Evolutionary conservation across 1,284 basidiomycete genomes (phyloP).

Genomic region (Clitocybe nebularis): DNA sequence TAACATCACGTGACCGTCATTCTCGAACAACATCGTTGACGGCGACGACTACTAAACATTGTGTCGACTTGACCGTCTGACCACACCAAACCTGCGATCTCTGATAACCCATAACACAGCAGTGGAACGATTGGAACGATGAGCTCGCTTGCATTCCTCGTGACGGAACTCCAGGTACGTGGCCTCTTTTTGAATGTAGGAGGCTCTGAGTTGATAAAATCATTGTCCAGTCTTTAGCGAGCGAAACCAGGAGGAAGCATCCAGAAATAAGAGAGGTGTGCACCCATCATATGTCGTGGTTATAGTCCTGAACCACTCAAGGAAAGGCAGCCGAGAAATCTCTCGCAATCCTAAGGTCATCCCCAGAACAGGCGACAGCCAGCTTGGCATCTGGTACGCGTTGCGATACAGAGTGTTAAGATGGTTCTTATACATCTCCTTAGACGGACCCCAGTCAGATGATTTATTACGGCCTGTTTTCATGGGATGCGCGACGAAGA

Average conservation of each 20-base stretch:
- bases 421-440: conserved; percentile 5
- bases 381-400: conserved; percentile 60
- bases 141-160: conserved; percentile 31
- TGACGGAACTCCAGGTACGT: conserved; percentile 31
- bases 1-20: too few relatives aligned
- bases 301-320: conserved; percentile 8
- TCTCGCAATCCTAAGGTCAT: conserved; percentile 70
- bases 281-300: neutral
- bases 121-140: conserved; percentile 15
- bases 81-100: too few relatives aligned
- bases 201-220: neutral
- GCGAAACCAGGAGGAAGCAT: conserved; percentile 33
- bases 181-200: neutral
- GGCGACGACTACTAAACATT: too few relatives aligned
- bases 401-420: conserved; percentile 4
- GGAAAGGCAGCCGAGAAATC: conserved; percentile 81
- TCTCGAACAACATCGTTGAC: too few relatives aligned
- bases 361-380: conserved; percentile 65
- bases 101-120: too few relatives aligned
- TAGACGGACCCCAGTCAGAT: conserved; percentile 77
- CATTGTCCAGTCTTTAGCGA: conserved; percentile 27
- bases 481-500: conserved; percentile 91
- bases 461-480: conserved; percentile 87
- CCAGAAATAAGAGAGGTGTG: conserved; percentile 33
- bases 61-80: too few relatives aligned